Percentiles rank a stretch among this genome's conserved stretches.
These are phyloP conservation scores for Vitis amurensis DNA, from an alignment of 164 flowering plant genomes.

Conservation along the genomic window DNA sequence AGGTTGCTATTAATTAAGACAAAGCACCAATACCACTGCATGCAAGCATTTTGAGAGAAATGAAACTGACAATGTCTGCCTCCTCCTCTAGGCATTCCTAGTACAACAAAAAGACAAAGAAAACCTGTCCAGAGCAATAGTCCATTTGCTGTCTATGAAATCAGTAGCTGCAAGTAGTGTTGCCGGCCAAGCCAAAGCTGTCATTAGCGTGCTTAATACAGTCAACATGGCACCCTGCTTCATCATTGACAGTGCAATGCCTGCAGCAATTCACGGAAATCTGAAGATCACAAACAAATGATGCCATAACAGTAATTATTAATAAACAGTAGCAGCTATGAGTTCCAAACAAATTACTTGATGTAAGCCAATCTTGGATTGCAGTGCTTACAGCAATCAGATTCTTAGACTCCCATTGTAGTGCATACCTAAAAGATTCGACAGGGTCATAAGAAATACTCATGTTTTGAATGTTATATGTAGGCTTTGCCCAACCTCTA, in stretches of 20 bases:
- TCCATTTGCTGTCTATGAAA: conserved; percentile 95
- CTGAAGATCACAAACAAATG: background rate
- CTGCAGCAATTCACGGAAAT: conserved; percentile 39
- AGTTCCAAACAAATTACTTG: conserved; percentile 61
- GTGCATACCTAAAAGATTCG: conserved; percentile 59
- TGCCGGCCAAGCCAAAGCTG: conserved; percentile 98
- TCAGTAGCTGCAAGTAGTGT: conserved; percentile 74
- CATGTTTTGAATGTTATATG: background rate
- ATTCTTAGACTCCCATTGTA: conserved; percentile 97
- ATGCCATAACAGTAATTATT: background rate
- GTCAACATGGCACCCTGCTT: conserved; percentile 98
- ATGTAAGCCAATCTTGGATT: conserved; percentile 96
- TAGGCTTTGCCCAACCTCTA: background rate
- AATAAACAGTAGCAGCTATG: conserved; percentile 3
- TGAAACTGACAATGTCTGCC: background rate
- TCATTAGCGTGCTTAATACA: conserved; percentile 72
- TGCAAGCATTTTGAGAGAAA: background rate
- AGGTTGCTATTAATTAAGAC: background rate
- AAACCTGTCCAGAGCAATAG: conserved; percentile 93
- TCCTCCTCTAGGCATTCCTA: background rate
- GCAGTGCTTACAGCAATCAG: conserved; percentile 96
- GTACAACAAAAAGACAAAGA: conserved; percentile 3
- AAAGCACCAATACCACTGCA: background rate
- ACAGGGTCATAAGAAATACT: conserved; percentile 2
- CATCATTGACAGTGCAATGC: conserved; percentile 80